Base-by-base conservation (phyloP, 2,329 filamentous ascomycete genomes). In the Plectosphaerella plurivora region DNA sequence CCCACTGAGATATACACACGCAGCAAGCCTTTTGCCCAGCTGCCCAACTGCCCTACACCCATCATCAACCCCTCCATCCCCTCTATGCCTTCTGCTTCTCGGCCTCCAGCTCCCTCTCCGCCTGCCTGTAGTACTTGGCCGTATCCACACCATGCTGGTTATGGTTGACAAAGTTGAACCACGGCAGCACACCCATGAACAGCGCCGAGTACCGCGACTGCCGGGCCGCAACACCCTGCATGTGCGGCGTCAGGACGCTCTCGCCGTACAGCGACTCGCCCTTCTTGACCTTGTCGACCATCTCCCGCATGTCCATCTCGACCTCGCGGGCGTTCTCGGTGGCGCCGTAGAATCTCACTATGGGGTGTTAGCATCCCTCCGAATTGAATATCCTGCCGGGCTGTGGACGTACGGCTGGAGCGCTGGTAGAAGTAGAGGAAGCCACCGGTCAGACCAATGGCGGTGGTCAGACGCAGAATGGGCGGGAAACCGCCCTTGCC, bases 121-220 rank as follows among this genome's bases (percentile, higher is more conserved):
- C 94, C 71, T 96, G 91, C 68, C 87, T 87, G 73, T 96, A 99
- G 77, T 99, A 99, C 77, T 99, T 99, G 59, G 93, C 91, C 33
- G 94, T 99, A 70, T 99, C 94, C 54, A 99, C 89, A 61, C 94
- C 94, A 70, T 99, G 94, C 82, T 95, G 77, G 68, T 83, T 86
- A 74, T 99, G 94, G 74, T 99, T 97, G 66, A 96, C 93, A 74
- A 99, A 88, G 78, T 99, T 99, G 75, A 96, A 93, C 94, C 92
- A 97, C 39, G 93, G 92, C 52, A 99, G 75, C 51, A 93, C 83
- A 66, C 91, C 88, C 59, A 89, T 75, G 71, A 93, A 94, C 33
- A 94, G 78, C 41, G 88, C 88, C 37, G 89, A 87, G 78, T 96
- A 97, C 67, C 94, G 82, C 65, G 91, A 96, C 77, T 99, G 96